phyloP scores from a whole-genome alignment of 2,329 filamentous ascomycete species.

The Leptographium flavum region DNA sequence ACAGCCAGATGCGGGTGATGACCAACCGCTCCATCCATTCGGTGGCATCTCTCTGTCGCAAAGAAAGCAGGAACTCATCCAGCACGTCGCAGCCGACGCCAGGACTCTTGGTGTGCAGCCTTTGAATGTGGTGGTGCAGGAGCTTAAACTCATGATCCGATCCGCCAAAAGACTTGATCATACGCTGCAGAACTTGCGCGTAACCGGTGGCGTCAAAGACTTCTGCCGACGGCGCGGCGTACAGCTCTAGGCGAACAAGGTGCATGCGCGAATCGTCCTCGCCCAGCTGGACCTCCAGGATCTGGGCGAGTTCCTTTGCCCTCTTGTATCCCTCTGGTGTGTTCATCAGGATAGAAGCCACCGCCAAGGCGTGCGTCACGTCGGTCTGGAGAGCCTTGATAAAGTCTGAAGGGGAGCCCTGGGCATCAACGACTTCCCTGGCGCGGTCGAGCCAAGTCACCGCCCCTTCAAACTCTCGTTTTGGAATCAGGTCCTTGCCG shows the following conservation, averaged over 20 bases:
- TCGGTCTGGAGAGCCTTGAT: slow-evolving; percentile 44
- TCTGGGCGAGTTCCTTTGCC: slow-evolving; percentile 41
- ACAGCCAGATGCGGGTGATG: slow-evolving; percentile 54
- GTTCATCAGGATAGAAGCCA: slow-evolving; percentile 34
- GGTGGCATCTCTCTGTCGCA: slow-evolving; percentile 24
- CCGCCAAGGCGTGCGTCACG: slow-evolving; percentile 50
- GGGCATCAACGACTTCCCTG: slow-evolving; percentile 36
- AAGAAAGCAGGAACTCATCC: slow-evolving; percentile 47
- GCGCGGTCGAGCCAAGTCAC: slow-evolving; percentile 63
- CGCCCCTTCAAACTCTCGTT: slow-evolving; percentile 39
- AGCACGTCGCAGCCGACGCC: slow-evolving; percentile 35
- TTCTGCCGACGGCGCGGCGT: slow-evolving; percentile 33
- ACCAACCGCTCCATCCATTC: slow-evolving; percentile 56
- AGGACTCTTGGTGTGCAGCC: slow-evolving; percentile 41
- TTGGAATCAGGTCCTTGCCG: slow-evolving; percentile 42
- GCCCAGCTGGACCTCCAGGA: slow-evolving; percentile 48
- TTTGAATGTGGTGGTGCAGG: slow-evolving; percentile 53
- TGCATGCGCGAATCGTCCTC: slow-evolving; percentile 47
- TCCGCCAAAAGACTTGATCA: slow-evolving; percentile 37
- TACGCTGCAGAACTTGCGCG: slow-evolving; percentile 38
- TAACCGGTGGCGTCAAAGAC: slow-evolving; percentile 34
- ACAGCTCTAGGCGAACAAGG: slow-evolving; percentile 53
- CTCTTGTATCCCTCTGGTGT: slow-evolving; percentile 29
- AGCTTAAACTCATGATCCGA: slow-evolving; percentile 51
- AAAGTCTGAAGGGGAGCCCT: neutral